Percentiles rank a stretch among this genome's conserved stretches.
Evolutionary conservation across 73 alveolate species (phyloP).

Genomic region (Paraurostyla sp.): DNA sequence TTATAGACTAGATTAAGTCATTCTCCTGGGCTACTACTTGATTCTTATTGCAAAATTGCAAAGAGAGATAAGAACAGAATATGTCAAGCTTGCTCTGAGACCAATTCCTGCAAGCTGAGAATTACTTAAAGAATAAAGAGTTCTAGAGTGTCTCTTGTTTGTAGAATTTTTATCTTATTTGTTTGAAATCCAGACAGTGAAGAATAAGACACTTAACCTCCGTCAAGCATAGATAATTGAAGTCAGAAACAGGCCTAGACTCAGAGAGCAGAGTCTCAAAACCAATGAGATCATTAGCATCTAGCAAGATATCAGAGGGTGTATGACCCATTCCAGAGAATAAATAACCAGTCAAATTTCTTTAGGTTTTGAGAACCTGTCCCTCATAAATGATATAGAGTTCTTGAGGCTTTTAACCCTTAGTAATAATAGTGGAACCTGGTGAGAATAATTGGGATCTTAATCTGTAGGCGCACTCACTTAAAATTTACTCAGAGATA

Average conservation of each 20-base stretch:
- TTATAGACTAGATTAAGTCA: background rate
- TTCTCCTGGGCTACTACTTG: background rate
- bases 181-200: conserved; percentile 29
- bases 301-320: background rate
- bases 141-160: background rate
- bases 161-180: conserved; percentile 23
- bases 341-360: background rate
- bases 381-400: conserved; percentile 14
- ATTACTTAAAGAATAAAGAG: background rate
- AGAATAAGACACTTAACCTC: background rate
- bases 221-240: background rate
- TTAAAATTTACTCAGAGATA: background rate
- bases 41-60: conserved; percentile 4
- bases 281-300: background rate
- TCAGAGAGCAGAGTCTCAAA: conserved; percentile 1
- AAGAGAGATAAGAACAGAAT: background rate
- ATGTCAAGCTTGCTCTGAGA: conserved; percentile 35
- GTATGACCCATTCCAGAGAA: background rate
- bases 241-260: background rate
- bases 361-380: background rate
- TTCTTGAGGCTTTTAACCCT: conserved; percentile 33
- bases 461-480: conserved; percentile 20
- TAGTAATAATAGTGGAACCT: background rate
- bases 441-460: background rate
- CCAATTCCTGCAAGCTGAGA: conserved; percentile 38